phyloP scores from a whole-genome alignment of 2,329 filamentous ascomycete species.

The Sclerotinia trifoliorum region DNA sequence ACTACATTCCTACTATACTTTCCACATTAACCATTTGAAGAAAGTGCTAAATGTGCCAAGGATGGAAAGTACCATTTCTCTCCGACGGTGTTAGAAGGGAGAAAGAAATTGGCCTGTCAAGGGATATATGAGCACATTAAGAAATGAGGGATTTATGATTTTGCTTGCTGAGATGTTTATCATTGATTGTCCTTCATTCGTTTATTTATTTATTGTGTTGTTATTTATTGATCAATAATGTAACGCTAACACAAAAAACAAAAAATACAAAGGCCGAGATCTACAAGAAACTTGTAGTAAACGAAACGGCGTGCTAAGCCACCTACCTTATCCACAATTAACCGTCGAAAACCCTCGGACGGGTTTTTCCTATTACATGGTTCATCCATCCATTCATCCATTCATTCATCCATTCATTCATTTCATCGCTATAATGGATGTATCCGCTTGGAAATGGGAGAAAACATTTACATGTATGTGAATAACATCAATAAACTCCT shows the following conservation, averaged over 20 bases:
- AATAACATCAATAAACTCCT: background rate
- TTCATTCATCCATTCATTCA: too few species aligned
- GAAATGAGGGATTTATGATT: background rate
- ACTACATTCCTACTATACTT: background rate
- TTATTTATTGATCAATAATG: too few species aligned
- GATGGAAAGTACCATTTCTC: background rate
- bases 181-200: background rate
- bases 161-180: background rate
- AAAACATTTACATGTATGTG: background rate
- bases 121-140: too few species aligned
- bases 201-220: too few species aligned
- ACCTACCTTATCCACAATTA: background rate
- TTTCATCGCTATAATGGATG: too few species aligned
- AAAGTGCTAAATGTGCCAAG: background rate
- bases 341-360: background rate
- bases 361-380: background rate
- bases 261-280: background rate
- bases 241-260: background rate
- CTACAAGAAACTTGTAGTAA: background rate
- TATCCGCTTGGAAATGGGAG: background rate
- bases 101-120: too few species aligned
- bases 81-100: background rate
- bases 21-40: background rate
- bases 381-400: background rate
- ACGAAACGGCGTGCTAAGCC: background rate